Conservation (phyloP, 2,329 filamentous ascomycete genomes). For the Fusarium odoratissimum region DNA sequence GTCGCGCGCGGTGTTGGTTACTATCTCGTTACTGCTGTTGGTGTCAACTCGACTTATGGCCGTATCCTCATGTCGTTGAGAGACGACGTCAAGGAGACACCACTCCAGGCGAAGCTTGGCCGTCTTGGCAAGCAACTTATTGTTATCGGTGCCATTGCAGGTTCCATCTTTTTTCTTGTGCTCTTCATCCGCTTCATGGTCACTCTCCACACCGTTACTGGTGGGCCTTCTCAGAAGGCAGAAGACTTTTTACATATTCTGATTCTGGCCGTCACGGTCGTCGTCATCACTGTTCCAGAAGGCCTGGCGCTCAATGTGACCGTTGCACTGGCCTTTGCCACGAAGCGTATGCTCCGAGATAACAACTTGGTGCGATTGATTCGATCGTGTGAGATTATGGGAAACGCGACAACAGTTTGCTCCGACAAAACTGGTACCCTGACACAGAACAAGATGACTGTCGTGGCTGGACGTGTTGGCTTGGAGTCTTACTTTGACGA, state of each 20-base stretch:
- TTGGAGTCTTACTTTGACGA: constrained; percentile 53
- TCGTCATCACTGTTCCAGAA: constrained; percentile 71
- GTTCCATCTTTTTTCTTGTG: constrained; percentile 56
- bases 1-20: constrained; percentile 80
- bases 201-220: constrained; percentile 49
- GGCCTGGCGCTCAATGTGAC: constrained; percentile 71
- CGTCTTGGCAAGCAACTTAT: constrained; percentile 80
- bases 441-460: constrained; percentile 72
- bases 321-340: constrained; percentile 70
- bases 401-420: constrained; percentile 72
- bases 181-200: constrained; percentile 56
- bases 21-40: constrained; percentile 80
- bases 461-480: constrained; percentile 68
- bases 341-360: constrained; percentile 71
- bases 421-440: constrained; percentile 75
- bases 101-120: constrained; percentile 81
- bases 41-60: constrained; percentile 79
- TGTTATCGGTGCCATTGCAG: constrained; percentile 55
- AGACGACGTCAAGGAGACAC: constrained; percentile 81
- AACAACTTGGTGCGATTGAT: constrained; percentile 71
- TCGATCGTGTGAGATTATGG: constrained; percentile 72
- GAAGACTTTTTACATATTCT: constrained; percentile 69
- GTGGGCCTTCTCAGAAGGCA: constrained; percentile 61
- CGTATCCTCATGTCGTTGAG: constrained; percentile 83
- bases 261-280: constrained; percentile 68